A percentile compares a stretch with the other conserved stretches of the same genome.
Conservation (phyloP, 139 green algal species). For the Medakamo hakoo region DNA sequence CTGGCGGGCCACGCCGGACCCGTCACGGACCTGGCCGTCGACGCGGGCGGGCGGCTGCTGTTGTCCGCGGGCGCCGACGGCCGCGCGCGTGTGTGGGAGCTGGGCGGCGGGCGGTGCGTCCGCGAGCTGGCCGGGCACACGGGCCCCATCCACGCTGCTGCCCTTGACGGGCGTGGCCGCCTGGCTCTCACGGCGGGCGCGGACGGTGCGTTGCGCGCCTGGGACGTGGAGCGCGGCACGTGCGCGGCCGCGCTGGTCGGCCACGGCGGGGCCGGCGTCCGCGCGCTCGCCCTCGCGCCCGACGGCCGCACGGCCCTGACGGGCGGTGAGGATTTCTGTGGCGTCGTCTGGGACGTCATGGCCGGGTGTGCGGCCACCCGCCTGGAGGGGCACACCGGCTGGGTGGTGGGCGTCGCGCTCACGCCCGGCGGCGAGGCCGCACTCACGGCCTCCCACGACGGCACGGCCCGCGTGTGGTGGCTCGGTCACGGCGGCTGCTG, state of each 20-base stretch:
- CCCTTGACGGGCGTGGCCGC: slow-evolving; percentile 30
- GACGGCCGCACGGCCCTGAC: slow-evolving; percentile 27
- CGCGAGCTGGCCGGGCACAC: slow-evolving; percentile 20
- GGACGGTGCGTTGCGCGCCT: slow-evolving; percentile 45
- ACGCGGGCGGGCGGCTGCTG: slow-evolving; percentile 23
- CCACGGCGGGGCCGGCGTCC: slow-evolving; percentile 6
- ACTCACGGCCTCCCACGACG: slow-evolving; percentile 23
- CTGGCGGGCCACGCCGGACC: slow-evolving; percentile 23
- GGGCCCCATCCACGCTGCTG: slow-evolving; percentile 30
- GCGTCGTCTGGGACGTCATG: slow-evolving; percentile 18
- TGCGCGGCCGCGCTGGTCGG: slow-evolving; percentile 23
- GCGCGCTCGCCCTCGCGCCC: slow-evolving; percentile 20
- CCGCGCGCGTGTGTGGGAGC: slow-evolving; percentile 26
- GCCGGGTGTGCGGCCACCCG: slow-evolving; percentile 14
- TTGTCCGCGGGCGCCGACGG: slow-evolving; percentile 26
- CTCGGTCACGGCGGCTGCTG: slow-evolving; percentile 19
- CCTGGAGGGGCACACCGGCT: slow-evolving; percentile 49
- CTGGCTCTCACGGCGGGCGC: slow-evolving; percentile 35
- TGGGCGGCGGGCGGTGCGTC: slow-evolving; percentile 28
- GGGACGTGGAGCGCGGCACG: slow-evolving; percentile 29
- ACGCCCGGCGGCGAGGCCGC: slow-evolving; percentile 11
- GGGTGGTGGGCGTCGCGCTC: slow-evolving; percentile 25
- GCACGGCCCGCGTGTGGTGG: slow-evolving; percentile 34
- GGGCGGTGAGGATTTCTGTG: slow-evolving; percentile 28
- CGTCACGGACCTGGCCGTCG: slow-evolving; percentile 20